Conservation (phyloP, 1,284 basidiomycete species). For the Cerioporus squamosus region DNA sequence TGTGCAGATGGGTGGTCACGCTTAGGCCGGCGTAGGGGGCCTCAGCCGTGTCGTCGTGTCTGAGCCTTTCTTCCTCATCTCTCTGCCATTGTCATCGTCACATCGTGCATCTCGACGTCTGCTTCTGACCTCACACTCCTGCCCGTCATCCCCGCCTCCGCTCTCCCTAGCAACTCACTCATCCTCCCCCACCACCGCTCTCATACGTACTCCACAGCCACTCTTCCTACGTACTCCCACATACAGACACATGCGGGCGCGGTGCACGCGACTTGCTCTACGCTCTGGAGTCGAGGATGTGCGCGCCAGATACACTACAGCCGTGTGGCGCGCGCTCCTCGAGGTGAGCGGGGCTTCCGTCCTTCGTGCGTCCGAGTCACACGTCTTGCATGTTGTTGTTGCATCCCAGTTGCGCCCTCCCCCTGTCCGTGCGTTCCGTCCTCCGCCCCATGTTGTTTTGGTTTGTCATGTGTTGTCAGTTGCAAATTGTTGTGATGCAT, state of each 20-base stretch:
- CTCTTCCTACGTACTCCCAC: neutral
- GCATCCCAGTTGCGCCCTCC: neutral
- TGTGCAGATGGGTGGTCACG: constrained; percentile 72
- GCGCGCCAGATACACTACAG: neutral
- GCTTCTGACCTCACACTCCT: constrained; percentile 16
- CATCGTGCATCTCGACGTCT: constrained; percentile 17
- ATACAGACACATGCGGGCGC: neutral
- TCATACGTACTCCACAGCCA: neutral
- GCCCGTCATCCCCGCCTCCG: constrained; percentile 1
- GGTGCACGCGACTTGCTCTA: constrained; percentile 8
- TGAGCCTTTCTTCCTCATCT: neutral
- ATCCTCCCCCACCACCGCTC: neutral
- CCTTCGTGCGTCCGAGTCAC: neutral
- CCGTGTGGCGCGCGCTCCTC: constrained; percentile 13
- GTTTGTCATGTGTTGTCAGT: constrained; percentile 32
- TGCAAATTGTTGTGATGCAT: constrained; percentile 35
- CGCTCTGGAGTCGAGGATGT: constrained; percentile 25
- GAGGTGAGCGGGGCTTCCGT: constrained; percentile 21
- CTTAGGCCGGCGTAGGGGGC: constrained; percentile 33
- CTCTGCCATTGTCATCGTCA: neutral
- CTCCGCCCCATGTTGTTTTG: constrained; percentile 26
- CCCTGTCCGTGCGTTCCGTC: neutral
- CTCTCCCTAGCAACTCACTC: neutral
- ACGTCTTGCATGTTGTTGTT: neutral
- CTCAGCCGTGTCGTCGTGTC: neutral